Percentiles rank a stretch among this genome's conserved stretches.
Conservation (phyloP, 768 basidiomycete genomes). For the Xerocomus brunneocitrinus region DNA sequence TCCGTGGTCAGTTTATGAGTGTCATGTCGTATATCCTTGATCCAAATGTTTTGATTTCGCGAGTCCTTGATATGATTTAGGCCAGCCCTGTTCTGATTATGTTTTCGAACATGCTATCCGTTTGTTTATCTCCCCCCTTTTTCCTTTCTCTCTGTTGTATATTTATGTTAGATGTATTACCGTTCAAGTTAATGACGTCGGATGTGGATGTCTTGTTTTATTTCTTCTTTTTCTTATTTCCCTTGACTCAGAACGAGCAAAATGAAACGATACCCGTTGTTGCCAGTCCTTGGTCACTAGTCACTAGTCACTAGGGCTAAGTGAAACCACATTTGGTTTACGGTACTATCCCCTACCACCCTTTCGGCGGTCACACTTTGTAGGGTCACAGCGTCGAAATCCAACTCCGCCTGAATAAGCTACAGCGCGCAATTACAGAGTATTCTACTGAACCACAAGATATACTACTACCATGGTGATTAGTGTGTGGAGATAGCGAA, state of each 20-base stretch:
- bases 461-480: no score
- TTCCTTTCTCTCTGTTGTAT: slow-evolving; percentile 11
- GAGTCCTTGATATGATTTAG: slow-evolving; percentile 1
- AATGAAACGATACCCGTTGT: background rate
- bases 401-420: no score
- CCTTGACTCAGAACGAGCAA: background rate
- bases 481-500: no score
- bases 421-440: no score
- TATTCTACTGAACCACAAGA: no score
- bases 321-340: no score
- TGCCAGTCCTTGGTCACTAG: background rate
- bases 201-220: background rate
- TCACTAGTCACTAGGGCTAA: no score
- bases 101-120: slow-evolving; percentile 18
- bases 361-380: no score
- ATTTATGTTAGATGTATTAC: slow-evolving; percentile 19
- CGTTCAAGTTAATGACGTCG: slow-evolving; percentile 9
- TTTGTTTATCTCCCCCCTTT: slow-evolving; percentile 3
- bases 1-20: background rate
- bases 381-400: no score
- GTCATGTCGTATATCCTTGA: background rate
- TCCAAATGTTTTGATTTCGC: background rate
- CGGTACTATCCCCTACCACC: no score
- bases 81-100: slow-evolving; percentile 6
- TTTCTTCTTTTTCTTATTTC: background rate